Percentiles rank a stretch among this genome's conserved stretches.
These are phyloP conservation scores for Citrus hindsii DNA, from an alignment of 345 rosid genomes.

Conservation along the genomic window DNA sequence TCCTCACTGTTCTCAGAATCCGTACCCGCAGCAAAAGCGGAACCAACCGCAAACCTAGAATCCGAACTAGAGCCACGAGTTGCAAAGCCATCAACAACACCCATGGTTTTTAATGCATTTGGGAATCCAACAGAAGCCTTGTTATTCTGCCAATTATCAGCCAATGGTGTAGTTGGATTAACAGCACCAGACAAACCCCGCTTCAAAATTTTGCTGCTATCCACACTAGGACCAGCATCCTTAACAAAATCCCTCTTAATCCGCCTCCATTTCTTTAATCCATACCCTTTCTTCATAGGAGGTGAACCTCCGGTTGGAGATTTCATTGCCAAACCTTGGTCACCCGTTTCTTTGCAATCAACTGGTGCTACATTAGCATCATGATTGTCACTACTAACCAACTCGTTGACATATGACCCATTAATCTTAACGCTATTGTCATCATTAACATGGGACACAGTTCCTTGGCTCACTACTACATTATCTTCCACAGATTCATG, in stretches of 20 bases:
- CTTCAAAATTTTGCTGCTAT: slow-evolving; percentile 55
- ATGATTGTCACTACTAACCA: slow-evolving; percentile 12
- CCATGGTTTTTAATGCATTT: slow-evolving; percentile 30
- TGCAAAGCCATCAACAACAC: slow-evolving; percentile 29
- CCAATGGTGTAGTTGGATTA: slow-evolving; percentile 36
- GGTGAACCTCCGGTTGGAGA: slow-evolving; percentile 33
- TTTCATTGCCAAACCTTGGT: slow-evolving; percentile 9
- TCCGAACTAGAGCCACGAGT: slow-evolving; percentile 37
- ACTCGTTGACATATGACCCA: slow-evolving; percentile 30
- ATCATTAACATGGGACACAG: slow-evolving; percentile 10
- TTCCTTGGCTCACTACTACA: slow-evolving; percentile 26
- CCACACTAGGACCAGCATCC: slow-evolving; percentile 38
- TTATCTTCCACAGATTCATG: slow-evolving; percentile 54
- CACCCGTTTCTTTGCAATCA: slow-evolving; percentile 19
- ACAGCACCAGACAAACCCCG: slow-evolving; percentile 51
- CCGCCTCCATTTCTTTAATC: slow-evolving; percentile 86
- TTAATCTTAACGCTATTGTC: slow-evolving; percentile 22
- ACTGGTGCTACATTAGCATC: slow-evolving; percentile 1
- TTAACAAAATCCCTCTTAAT: slow-evolving; percentile 55
- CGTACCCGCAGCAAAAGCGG: slow-evolving; percentile 40
- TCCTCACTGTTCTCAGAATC: slow-evolving; percentile 73
- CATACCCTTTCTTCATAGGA: slow-evolving; percentile 47
- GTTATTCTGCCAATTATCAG: slow-evolving; percentile 35
- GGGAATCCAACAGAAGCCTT: slow-evolving; percentile 41
- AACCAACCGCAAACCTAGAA: slow-evolving; percentile 47